Evolutionary conservation across 805 yeast genomes (phyloP), one percentile per base, ranked within the genome.

Genomic region (Schwanniomyces yamadae): DNA sequence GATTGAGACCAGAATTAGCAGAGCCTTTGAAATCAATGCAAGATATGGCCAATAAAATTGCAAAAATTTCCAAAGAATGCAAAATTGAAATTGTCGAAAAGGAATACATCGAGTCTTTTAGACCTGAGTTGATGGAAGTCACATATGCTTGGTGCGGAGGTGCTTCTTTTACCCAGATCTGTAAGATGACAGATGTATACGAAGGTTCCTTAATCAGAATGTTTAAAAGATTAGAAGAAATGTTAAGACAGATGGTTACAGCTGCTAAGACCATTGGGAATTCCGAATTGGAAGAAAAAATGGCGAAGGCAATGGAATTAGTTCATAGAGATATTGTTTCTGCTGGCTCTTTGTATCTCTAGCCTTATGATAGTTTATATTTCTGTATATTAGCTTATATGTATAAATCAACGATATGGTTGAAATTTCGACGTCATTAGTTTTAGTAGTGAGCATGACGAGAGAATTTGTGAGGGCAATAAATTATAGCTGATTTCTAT

Each of bases 171-270:
- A 91, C 97, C 0, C 96, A 91, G 58, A 91, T 93, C 44, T 91
- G 98, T 68, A 91, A 91, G 61, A 89, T 93, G 96, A 93, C 99
- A 0, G 99, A 93, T 56, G 98, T 93, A 28, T 93, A 91, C 50
- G 99, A 93, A 67, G 99, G 99, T 27, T 84, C 95, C 15, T 73
- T 93, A 55, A 91, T 93, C 46, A 80, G 99, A 58, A 85, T 87
- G 80, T 93, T 93, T 69, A 84, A 93, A 61, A 76, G 99, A 55
- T 69, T 93, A 37, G 99, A 93, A 61, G 99, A 93, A 59, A 74
- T 93, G 71, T 68, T 93, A 38, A 79, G 91, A 53, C 99, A 93
- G 60, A 73, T 93, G 77, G 80, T 82, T 29, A 81, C 77, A 48
- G 98, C 97, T 10, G 93, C 99, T 2, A 87, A 84, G 55, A 87